Evolutionary conservation across 2,329 filamentous ascomycete species (phyloP).

Genomic region (Cladorrhinum sp.): DNA sequence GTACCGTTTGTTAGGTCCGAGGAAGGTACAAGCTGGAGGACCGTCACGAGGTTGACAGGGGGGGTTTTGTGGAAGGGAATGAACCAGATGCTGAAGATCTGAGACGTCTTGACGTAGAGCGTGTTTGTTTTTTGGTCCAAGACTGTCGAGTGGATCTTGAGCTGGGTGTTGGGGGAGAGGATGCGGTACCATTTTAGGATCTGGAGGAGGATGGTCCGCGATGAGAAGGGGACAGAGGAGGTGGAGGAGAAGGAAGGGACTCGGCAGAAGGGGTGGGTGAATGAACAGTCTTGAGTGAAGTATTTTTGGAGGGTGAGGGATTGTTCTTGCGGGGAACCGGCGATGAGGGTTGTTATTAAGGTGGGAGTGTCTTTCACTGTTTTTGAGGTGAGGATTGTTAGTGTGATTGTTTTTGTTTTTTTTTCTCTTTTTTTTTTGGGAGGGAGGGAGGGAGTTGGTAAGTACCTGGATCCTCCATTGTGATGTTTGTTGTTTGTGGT

Average conservation of each 20-base stretch:
- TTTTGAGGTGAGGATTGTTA: conserved; percentile 11
- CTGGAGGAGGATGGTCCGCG: conserved; percentile 61
- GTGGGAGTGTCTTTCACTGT: conserved; percentile 59
- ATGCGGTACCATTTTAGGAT: conserved; percentile 82
- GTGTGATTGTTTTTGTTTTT: background rate
- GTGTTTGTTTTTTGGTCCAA: conserved; percentile 63
- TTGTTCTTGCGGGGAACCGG: conserved; percentile 65
- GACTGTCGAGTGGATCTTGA: conserved; percentile 61
- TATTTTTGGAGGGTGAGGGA: conserved; percentile 63
- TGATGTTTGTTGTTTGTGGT: too few relatives aligned
- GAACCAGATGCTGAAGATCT: conserved; percentile 75
- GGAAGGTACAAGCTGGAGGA: conserved; percentile 58
- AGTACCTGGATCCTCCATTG: conserved; percentile 45
- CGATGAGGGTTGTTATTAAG: conserved; percentile 67
- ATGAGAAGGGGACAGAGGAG: conserved; percentile 49
- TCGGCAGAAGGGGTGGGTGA: conserved; percentile 75
- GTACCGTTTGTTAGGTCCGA: too few relatives aligned
- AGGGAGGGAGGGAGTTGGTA: too few relatives aligned
- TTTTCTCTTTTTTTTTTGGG: too few relatives aligned
- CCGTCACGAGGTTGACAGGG: conserved; percentile 64
- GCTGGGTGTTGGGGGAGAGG: conserved; percentile 68
- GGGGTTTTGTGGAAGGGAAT: conserved; percentile 70
- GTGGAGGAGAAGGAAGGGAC: conserved; percentile 53
- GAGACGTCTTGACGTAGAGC: conserved; percentile 72
- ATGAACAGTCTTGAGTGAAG: conserved; percentile 69